Evolutionary conservation across 805 yeast species (phyloP), one percentile per base, ranked within the genome.

Genomic region (Scheffersomyces lignosus): DNA sequence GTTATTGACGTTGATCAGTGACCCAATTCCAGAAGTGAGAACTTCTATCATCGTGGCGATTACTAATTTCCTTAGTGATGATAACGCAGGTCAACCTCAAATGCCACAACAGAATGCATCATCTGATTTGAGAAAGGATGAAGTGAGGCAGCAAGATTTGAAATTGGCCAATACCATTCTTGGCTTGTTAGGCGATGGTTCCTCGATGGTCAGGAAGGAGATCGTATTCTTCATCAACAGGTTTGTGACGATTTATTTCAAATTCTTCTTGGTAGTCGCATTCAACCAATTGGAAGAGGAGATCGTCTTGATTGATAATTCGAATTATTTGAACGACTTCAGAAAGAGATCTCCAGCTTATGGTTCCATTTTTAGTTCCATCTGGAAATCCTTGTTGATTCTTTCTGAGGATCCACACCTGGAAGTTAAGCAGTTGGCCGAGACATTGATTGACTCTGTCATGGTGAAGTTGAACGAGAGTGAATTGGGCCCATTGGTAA

Each of bases 11-110:
- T 63, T 86, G 27, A 70, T 89, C 13, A 77, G 76, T 44, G 98
- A 93, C 55, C 96, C 97, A 0, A 88, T 91, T 31, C 96, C 98
- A 0, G 99, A 93, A 58, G 96, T 93, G 1, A 71, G 98, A 38
- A 84, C 96, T 0, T 87, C 97, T 0, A 78, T 87, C 3, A 64
- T 93, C 9, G 66, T 80, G 23, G 85, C 96, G 0, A 64, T 91
- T 33, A 78, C 88, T 3, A 77, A 81, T 26, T 87, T 81, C 52
- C 60, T 85, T 24, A 78, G 82, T 3, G 78, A 71, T 23, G 60
- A 64, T 1, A 77, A 68, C 12, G 40, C 34, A 4, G 46, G 41
- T 27, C 56, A 62, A 20, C 44, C 36, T 12, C 41, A 36, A 23
- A 48, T 22, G 17, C 38, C 37, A 5, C 39, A 36, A 4, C 23